Base-by-base conservation (phyloP, 176 grass and related monocot genomes). In the Oryza longistaminata region DNA sequence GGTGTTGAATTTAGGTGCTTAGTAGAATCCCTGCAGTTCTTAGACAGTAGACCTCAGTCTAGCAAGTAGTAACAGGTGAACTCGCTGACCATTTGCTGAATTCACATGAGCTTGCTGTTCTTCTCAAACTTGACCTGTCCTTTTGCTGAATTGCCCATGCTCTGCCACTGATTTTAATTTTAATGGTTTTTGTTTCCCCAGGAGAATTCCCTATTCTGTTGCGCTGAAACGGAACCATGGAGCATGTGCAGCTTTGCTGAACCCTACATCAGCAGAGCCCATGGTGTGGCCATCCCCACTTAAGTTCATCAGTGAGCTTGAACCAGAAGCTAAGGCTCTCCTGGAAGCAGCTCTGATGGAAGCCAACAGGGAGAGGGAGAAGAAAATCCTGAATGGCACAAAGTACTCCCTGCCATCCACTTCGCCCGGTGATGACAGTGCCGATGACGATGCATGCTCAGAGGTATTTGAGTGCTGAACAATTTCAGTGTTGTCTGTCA, bases 301-400 rank as follows among this genome's bases (percentile, higher is more conserved):
- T 0, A 99, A 99, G 87, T 99, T 99, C 91, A 99, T 99, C 83
- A 92, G 90, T 11, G 96, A 99, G 86, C 96, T 99, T 0, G 93
- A 99, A 13, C 83, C 86, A 11, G 93, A 99, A 40, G 93, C 93
- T 12, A 99, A 96, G 82, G 91, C 93, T 68, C 76, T 99, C 25
- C 81, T 99, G 55, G 93, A 99, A 71, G 90, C 86, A 11, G 93
- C 96, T 1, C 86, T 99, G 46, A 89, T 71, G 90, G 96, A 94
- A 55, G 93, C 90, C 37, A 99, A 99, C 71, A 91, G 72, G 86
- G 90, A 94, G 85, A 99, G 96, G 81, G 96, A 99, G 90, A 94
- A 88, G 55, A 96, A 77, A 74, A 94, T 99, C 49, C 70, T 99
- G 50, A 89, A 91, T 66, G 91, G 88, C 66, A 89, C 90, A 1